Evolutionary conservation across 768 basidiomycete genomes (phyloP).

Genomic region (Boletus rubropictus): DNA sequence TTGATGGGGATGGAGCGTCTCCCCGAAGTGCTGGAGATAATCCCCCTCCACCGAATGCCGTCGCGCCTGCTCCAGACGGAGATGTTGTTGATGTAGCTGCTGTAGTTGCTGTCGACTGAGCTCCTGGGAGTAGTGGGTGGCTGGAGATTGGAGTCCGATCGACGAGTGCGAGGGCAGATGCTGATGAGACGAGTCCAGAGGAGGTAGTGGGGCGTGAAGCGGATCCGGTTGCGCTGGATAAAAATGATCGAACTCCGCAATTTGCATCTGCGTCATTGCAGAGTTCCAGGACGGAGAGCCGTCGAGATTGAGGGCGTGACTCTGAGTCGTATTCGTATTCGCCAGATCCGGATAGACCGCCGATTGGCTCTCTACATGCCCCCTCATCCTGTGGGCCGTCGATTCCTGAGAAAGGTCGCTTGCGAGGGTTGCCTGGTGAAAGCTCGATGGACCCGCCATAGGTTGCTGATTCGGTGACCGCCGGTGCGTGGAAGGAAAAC

Average conservation of each 20-base stretch:
- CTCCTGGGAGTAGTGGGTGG: slow-evolving; percentile 43
- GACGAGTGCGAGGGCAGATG: slow-evolving; percentile 47
- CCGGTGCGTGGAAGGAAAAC: slow-evolving; percentile 74
- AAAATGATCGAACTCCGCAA: slow-evolving; percentile 42
- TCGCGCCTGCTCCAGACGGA: slow-evolving; percentile 31
- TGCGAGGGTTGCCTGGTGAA: slow-evolving; percentile 46
- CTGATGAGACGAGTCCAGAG: slow-evolving; percentile 42
- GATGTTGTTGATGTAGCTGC: slow-evolving; percentile 34
- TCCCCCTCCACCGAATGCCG: slow-evolving; percentile 32
- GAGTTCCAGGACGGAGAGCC: slow-evolving; percentile 83
- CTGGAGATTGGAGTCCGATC: slow-evolving; percentile 36
- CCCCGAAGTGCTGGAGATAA: slow-evolving; percentile 36
- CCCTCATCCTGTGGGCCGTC: slow-evolving; percentile 42
- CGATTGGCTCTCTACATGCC: slow-evolving; percentile 34
- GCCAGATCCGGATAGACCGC: slow-evolving; percentile 26
- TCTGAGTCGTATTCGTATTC: slow-evolving; percentile 68
- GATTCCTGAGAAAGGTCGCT: slow-evolving; percentile 57
- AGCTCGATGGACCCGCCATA: slow-evolving; percentile 30
- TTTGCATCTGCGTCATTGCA: slow-evolving; percentile 65
- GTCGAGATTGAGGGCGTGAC: slow-evolving; percentile 71
- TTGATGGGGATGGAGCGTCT: slow-evolving; percentile 28
- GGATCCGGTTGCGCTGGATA: slow-evolving; percentile 33
- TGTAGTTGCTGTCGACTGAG: slow-evolving; percentile 41
- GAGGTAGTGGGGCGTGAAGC: slow-evolving; percentile 41
- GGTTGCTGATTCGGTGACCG: slow-evolving; percentile 36